Evolutionary conservation across 2,329 filamentous ascomycete species (phyloP), one percentile per base, ranked within the genome.

Genomic region (Calonectria pauciramosa): DNA sequence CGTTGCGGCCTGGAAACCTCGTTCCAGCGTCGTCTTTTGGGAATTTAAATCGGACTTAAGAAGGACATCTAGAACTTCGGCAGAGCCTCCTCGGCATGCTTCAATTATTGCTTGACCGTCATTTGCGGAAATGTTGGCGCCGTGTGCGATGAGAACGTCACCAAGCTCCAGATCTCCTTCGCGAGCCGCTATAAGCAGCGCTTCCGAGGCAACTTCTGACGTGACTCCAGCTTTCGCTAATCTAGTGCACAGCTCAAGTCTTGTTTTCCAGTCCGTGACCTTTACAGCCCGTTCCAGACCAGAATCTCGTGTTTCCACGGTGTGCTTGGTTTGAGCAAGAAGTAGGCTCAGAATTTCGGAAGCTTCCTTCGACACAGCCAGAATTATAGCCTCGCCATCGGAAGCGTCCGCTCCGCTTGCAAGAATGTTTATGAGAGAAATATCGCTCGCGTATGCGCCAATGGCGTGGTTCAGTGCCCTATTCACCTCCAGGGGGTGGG

Each of bases 1-100:
- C 0, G 88, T 90, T 0, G 90, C 89, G 2, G 89, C 90, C 74
- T 91, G 88, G 56, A 92, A 92, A 0, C 88, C 90, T 49, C 86
- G 86, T 36, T 88, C 85, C 4, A 92, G 80, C 0, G 87, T 89
- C 9, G 82, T 80, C 63, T 86, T 86, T 14, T 85, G 85, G 0
- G 87, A 80, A 5, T 86, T 79, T 0, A 79, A 81, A 30, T 86
- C 85, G 1, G 86, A 85, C 30, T 83, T 85, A 0, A 92, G 82
- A 0, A 92, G 82, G 81, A 91, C 87, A 47, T 85, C 81, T 4
- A 92, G 79, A 7, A 92, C 87, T 5, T 88, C 87, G 0, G 86
- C 81, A 0, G 88, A 87, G 0, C 90, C 90, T 0, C 87, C 86
- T 2, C 88, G 86, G 38, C 89, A 91, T 0, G 90, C 90, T 75